Conservation (phyloP, 352 stramenopile species). For the Phytophthora constricta region DNA sequence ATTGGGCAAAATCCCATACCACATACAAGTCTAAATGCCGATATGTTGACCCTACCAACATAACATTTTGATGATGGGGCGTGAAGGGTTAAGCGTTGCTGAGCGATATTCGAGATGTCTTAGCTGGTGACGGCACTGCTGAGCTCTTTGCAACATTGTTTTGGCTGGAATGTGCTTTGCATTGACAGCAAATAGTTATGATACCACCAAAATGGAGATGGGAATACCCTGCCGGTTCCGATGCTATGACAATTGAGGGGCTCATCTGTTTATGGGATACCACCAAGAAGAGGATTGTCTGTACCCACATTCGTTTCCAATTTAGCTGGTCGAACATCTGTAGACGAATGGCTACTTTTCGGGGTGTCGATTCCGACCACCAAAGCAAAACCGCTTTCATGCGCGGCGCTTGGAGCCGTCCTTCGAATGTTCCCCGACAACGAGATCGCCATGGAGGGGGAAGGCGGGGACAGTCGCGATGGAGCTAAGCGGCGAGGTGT, state of each 20-base stretch:
- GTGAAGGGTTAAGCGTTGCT: not conserved
- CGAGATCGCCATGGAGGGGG: not conserved
- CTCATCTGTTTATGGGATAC: too few relatives aligned
- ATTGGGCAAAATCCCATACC: not conserved
- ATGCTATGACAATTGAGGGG: too few relatives aligned
- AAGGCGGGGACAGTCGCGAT: conserved; percentile 36
- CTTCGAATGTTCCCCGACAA: not conserved
- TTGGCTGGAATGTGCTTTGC: too few relatives aligned
- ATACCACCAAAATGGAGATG: too few relatives aligned
- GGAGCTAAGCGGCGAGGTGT: conserved; percentile 60
- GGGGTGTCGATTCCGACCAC: too few relatives aligned
- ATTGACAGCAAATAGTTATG: too few relatives aligned
- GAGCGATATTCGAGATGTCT: too few relatives aligned
- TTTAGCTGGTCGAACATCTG: conserved; percentile 1
- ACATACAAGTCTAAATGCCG: not conserved
- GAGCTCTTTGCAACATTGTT: too few relatives aligned
- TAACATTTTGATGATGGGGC: not conserved
- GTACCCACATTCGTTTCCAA: not conserved
- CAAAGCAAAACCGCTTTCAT: conserved; percentile 6
- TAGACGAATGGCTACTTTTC: not conserved
- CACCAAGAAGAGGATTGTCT: too few relatives aligned
- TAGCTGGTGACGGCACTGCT: too few relatives aligned
- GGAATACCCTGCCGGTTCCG: too few relatives aligned
- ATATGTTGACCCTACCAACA: not conserved
- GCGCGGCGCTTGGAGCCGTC: not conserved